Base-by-base conservation (phyloP, 306 rosid species). In the Hippophae tibetana region DNA sequence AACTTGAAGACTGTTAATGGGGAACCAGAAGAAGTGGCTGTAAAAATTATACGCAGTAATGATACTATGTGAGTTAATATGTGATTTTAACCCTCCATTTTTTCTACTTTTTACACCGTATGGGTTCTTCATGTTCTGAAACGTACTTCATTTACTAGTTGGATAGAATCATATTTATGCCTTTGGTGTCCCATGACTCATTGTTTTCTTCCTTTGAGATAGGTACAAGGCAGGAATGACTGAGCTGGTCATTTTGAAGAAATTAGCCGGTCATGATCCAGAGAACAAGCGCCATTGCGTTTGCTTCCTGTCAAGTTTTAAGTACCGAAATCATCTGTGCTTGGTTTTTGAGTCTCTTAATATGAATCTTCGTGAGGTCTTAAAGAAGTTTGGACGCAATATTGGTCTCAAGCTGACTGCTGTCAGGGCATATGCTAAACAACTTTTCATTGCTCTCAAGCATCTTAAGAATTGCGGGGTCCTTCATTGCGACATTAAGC, bases 331-430 rank as follows among this genome's bases (percentile, higher is more conserved):
- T 79, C 99, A 93, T 79, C 99, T 93, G 70, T 89, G 97, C 79
- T 79, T 93, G 86, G 99, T 93, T 79, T 93, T 93, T 86, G 99
- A 93, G 81, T 93, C 99, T 75, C 99, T 93, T 69, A 77, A 86
- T 73, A 93, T 89, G 99, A 93, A 93, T 84, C 89, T 93, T 47
- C 99, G 99, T 59, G 99, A 93, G 79, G 95, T 93, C 72, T 86
- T 93, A 79, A 93, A 93, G 90, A 93, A 93, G 79, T 93, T 93
- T 79, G 97, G 99, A 72, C 99, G 97, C 89, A 93, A 93, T 81
- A 89, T 93, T 80, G 99, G 99, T 76, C 99, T 93, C 76, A 93
- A 81, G 79, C 83, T 93, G 72, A 93, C 90, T 48, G 97, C 90
- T 53, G 95, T 93, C 71, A 86, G 95, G 79, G 85, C 89, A 57